Evolutionary conservation across 306 rosid species (phyloP), one percentile per base, ranked within the genome.

Genomic region (Trifolium pratense): DNA sequence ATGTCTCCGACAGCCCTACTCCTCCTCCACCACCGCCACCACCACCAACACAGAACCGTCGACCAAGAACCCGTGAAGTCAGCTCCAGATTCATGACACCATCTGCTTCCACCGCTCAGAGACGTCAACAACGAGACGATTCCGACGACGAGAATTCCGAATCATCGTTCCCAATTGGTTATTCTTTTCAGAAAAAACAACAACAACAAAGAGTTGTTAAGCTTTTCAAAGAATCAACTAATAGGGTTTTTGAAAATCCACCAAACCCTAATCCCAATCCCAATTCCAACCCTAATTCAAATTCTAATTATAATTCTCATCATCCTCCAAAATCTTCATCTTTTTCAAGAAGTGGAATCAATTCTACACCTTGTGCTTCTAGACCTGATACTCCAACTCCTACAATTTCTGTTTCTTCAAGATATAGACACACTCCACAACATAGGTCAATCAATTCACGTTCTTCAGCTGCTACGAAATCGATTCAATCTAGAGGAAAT

Each of bases 61-160:
- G 96, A 25, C 93, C 96, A 3, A 85, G 92, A 81, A 96, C 90
- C 34, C 84, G 96, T 56, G 97, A 92, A 80, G 97, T 92, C 51
- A 92, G 93, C 82, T 92, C 97, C 29, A 59, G 96, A 34, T 92
- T 89, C 87, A 92, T 92, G 97, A 83, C 96, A 1, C 90, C 93
- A 3, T 21, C 73, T 31, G 76, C 78, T 14, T 71, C 86, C 31
- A 71, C 86, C 3, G 57, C 56, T 3, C 76, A 74, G 31, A 79
- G 87, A 37, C 91, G 79, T 8, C 83, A 85, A 0, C 82, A 83
- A 21, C 86, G 76, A 65, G 11, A 66, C 72, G 34, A 88, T 1
- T 57, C 80, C 57, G 97, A 89, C 15, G 81, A 77, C 70, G 85
- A 88, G 66, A 81, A 79, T 59, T 82, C 87, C 12, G 97, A 89